phyloP scores from a whole-genome alignment of 441 rosid species.

The Manihot esculenta region DNA sequence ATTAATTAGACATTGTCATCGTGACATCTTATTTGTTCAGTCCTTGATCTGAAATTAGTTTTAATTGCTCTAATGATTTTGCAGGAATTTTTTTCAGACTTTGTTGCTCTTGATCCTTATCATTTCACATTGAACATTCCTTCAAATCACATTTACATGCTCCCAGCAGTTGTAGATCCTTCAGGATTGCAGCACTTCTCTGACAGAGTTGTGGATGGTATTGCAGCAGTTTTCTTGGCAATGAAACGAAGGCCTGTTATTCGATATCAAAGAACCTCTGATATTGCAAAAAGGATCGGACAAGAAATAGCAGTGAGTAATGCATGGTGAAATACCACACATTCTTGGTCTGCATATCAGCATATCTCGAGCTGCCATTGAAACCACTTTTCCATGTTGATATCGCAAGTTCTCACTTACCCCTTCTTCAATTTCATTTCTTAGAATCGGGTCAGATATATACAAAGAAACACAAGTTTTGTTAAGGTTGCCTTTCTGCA shows the following conservation, averaged over 20 bases:
- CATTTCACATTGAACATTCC: conserved; percentile 84
- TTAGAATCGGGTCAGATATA: conserved; percentile 4
- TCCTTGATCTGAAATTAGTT: conserved; percentile 8
- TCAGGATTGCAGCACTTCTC: conserved; percentile 78
- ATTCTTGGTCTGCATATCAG: background rate
- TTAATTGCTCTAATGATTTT: conserved; percentile 30
- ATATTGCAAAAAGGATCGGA: conserved; percentile 92
- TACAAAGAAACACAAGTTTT: background rate
- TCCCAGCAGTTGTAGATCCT: conserved; percentile 94
- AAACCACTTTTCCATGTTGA: background rate
- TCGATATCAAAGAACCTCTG: conserved; percentile 91
- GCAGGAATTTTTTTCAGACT: conserved; percentile 97
- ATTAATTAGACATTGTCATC: background rate
- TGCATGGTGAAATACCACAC: conserved; percentile 1
- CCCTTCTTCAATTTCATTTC: background rate
- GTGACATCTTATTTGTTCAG: background rate
- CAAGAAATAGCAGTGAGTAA: conserved; percentile 84
- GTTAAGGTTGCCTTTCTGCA: background rate
- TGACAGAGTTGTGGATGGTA: conserved; percentile 85
- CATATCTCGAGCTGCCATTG: background rate
- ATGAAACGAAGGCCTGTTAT: conserved; percentile 88
- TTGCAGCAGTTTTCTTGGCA: conserved; percentile 79
- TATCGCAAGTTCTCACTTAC: background rate
- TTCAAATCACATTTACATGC: conserved; percentile 77
- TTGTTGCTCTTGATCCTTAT: conserved; percentile 78